Evolutionary conservation across 2,329 filamentous ascomycete species (phyloP).

Genomic region (Ascocoryne sarcoides): DNA sequence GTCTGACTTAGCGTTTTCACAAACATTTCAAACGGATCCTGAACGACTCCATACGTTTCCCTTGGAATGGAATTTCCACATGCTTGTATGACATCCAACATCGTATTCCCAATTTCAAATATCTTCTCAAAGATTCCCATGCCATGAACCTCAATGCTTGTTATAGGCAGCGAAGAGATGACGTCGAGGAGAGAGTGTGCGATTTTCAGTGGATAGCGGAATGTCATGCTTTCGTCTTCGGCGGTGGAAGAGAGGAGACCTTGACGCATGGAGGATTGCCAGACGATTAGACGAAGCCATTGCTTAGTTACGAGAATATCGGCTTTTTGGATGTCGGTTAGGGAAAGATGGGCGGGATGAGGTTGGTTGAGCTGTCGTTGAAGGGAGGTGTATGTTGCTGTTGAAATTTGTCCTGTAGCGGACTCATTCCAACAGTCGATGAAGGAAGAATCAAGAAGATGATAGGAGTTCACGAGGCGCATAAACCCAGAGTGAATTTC

Average conservation of each 20-base stretch:
- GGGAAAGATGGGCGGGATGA: slow-evolving; percentile 18
- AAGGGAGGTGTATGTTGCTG: slow-evolving; percentile 36
- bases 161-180: slow-evolving; percentile 33
- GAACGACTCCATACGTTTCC: slow-evolving; percentile 23
- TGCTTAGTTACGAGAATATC: slow-evolving; percentile 62
- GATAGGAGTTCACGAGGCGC: slow-evolving; percentile 51
- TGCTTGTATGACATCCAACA: slow-evolving; percentile 37
- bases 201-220: slow-evolving; percentile 53
- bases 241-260: slow-evolving; percentile 52
- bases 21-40: slow-evolving; percentile 37
- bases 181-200: slow-evolving; percentile 45
- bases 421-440: slow-evolving; percentile 57
- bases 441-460: slow-evolving; percentile 55
- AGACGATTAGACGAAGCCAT: slow-evolving; percentile 63
- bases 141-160: slow-evolving; percentile 38
- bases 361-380: slow-evolving; percentile 42
- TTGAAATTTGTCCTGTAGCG: slow-evolving; percentile 32
- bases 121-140: slow-evolving; percentile 44
- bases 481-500: slow-evolving; percentile 50
- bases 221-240: slow-evolving; percentile 50
- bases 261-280: slow-evolving; percentile 61
- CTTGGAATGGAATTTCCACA: slow-evolving; percentile 14
- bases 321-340: slow-evolving; percentile 57
- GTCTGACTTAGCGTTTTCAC: slow-evolving; percentile 36
- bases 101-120: slow-evolving; percentile 38